Evolutionary conservation across 2,329 filamentous ascomycete genomes (phyloP).

Genomic region (Fusarium anguioides): DNA sequence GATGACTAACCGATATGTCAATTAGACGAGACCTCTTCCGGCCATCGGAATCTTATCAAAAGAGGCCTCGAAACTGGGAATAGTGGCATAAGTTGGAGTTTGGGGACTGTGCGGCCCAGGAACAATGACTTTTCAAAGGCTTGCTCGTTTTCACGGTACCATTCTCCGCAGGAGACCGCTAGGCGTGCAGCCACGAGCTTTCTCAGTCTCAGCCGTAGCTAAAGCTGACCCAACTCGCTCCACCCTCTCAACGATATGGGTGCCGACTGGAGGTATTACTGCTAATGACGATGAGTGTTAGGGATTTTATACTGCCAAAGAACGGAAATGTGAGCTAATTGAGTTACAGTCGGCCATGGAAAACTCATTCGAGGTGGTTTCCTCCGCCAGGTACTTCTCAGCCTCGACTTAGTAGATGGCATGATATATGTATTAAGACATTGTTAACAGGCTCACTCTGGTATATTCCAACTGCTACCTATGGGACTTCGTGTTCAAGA

Average conservation of each 20-base stretch:
- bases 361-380: slow-evolving; percentile 78
- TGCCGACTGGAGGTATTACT: slow-evolving; percentile 77
- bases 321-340: slow-evolving; percentile 31
- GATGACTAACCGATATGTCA: slow-evolving; percentile 17
- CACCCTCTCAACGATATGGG: slow-evolving; percentile 79
- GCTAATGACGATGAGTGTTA: slow-evolving; percentile 65
- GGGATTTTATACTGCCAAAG: background rate
- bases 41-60: slow-evolving; percentile 15
- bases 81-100: background rate
- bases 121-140: slow-evolving; percentile 33
- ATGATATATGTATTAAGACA: slow-evolving; percentile 2
- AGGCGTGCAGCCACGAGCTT: slow-evolving; percentile 31
- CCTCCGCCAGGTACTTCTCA: slow-evolving; percentile 70
- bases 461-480: slow-evolving; percentile 92
- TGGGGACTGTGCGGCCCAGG: background rate
- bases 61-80: background rate
- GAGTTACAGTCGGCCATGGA: slow-evolving; percentile 67
- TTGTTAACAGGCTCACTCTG: slow-evolving; percentile 76
- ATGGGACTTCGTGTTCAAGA: slow-evolving; percentile 87
- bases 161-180: slow-evolving; percentile 11
- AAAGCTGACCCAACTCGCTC: slow-evolving; percentile 50
- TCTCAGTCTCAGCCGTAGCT: slow-evolving; percentile 44
- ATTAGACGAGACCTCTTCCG: slow-evolving; percentile 15
- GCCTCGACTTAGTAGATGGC: background rate
- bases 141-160: slow-evolving; percentile 22